Evolutionary conservation across 78 protist genomes (phyloP), one percentile per base, ranked within the genome.

Genomic region (Polysphondylium violaceum): DNA sequence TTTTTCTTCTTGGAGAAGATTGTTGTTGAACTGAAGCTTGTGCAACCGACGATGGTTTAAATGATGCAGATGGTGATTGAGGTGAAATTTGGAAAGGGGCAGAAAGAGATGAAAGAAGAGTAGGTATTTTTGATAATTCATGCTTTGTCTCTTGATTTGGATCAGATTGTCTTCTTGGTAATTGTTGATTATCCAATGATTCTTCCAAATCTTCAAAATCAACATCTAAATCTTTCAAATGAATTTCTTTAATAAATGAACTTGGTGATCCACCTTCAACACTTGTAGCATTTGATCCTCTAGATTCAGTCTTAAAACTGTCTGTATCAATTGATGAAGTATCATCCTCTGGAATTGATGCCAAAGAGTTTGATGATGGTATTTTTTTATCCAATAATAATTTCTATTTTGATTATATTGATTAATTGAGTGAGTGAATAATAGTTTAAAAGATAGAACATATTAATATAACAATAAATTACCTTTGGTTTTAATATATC

Each of bases 321-420:
- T 47, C 11, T 47, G 8, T 47, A 14, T 35, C 19, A 31, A 41
- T 67, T 71, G 60, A 3, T 38, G 27, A 0, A 33, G 29, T 51
- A 17, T 9, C 74, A 81, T 81, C 89, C 17, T 81, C 89, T 25
- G 89, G 89, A 16, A 81, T 81, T 50, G 89, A 68, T 19, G 89
- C 89, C 3, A 81, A 55, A 23, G 76, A 69, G 27, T 69, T 43
- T n/a, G 58, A 27, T 55, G 77, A 67, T 25, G 31, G 59, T 38
- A 53, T n/a, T 53, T 51, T 36, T 68, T 81, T 81, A 38, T 43
- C 58, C 23, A 58, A 43, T 36, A 35, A 40, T 14, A 53, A 67
- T 68, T 64, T 67, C 89, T 74, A 17, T 35, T 55, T 55, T 58
- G 50, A 36, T 55, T 6, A 51, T 36, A 53, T 55, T 55, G 19